Base-by-base conservation (phyloP, 305 asterid species). In the Fraxinus xanthoxyloides region DNA sequence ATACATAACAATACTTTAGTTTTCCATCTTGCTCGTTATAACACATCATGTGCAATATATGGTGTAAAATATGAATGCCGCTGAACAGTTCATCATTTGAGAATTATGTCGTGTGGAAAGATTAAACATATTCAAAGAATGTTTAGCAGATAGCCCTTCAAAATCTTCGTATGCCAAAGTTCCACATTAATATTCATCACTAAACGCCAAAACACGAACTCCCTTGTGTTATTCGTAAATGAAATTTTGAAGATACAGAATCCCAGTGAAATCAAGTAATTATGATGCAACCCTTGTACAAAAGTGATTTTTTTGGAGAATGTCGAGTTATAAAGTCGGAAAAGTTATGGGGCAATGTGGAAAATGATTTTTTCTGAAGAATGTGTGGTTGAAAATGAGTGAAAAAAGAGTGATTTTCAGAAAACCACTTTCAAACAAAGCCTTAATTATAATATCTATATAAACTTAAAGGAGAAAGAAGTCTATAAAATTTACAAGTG, bases 71-170 rank as follows among this genome's bases (percentile, higher is more conserved):
- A 79, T 69, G 78, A 36, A 70, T 19, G 31, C 32, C 17, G 12
- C 72, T 61, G 72, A 61, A 61, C 72, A 61, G 30, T 70, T 17
- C 46, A 23, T 43, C 82, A 46, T 79, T 70, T 30, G 70, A 59
- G 70, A 21, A 13, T 61, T 21, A 23, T 61, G 72, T 23, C 70
- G 1, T 24, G 21, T 17, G 2, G 61, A 61, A 19, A 61, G 31
- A 21, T 24, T 21, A 23, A 59, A 23, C 70, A 59, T 59, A 7
- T 1, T 61, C 30, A 0, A 51, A 51, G 24, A 0, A 51, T 51
- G 63, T 5, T 5, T 17, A 51, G 63, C 23, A 51, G 63, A 51
- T 51, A 8, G 31, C 17, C 17, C 30, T 61, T 23, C 72, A 61
- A 9, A 61, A 23, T 24, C 8, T 23, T 61, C 5, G 0, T 61